Evolutionary conservation across 2,329 filamentous ascomycete genomes (phyloP).

Genomic region (Monosporascus sp.): DNA sequence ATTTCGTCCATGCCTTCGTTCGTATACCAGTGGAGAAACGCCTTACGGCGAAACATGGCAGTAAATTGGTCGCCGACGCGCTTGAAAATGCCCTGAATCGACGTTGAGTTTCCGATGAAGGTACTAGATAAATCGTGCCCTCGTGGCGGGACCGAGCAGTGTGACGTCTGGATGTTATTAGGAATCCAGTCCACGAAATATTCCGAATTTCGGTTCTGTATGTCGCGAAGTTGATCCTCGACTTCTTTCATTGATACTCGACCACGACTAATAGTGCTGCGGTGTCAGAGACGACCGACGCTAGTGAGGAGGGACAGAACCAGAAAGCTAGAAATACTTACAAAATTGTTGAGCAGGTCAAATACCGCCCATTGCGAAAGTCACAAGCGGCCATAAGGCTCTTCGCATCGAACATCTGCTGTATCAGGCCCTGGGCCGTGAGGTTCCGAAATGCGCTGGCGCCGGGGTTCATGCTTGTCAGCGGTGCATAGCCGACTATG

Average conservation of each 20-base stretch:
- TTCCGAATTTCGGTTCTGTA: constrained; percentile 98
- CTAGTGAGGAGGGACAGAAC: constrained; percentile 1
- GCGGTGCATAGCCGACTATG: constrained; percentile 99
- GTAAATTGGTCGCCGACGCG: constrained; percentile 99
- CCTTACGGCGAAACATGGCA: constrained; percentile 99
- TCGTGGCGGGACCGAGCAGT: constrained; percentile 96
- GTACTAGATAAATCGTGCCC: constrained; percentile 99
- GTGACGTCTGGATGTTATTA: constrained; percentile 99
- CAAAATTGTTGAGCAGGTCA: constrained; percentile 99
- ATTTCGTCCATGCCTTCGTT: constrained; percentile 99
- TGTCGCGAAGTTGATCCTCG: constrained; percentile 99
- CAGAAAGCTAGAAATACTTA: constrained; percentile 35
- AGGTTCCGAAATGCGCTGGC: constrained; percentile 96
- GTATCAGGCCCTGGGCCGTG: constrained; percentile 94
- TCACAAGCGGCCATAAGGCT: constrained; percentile 99
- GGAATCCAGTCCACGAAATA: constrained; percentile 99
- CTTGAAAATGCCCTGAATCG: constrained; percentile 99
- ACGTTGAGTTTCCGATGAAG: constrained; percentile 98
- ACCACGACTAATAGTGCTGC: too few species aligned
- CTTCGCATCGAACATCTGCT: constrained; percentile 99
- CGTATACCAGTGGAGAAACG: constrained; percentile 99
- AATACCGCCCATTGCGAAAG: constrained; percentile 99
- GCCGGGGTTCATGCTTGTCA: constrained; percentile 88
- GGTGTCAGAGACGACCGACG: constrained; percentile 23
- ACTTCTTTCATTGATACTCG: constrained; percentile 99